Percentiles rank a stretch among this genome's conserved stretches.
Conservation (phyloP, 768 basidiomycete genomes). For the Podaxis rugospora region DNA sequence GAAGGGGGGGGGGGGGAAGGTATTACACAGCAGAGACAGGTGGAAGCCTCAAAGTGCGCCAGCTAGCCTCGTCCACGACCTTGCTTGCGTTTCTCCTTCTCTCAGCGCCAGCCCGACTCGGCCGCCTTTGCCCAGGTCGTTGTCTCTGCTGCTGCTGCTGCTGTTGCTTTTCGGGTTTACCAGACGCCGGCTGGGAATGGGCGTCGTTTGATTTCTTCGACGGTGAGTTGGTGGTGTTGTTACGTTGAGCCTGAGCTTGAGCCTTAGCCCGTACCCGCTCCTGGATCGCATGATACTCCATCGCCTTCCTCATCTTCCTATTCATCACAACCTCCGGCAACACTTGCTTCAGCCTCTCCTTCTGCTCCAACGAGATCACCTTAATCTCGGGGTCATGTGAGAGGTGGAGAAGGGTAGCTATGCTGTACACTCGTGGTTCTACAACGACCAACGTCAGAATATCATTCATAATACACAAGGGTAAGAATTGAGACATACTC, state of each 20-base stretch:
- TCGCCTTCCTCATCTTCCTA: conserved; percentile 26
- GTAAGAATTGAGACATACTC: neutral
- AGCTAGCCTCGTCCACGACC: neutral
- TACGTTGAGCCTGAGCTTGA: neutral
- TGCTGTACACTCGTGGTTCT: conserved; percentile 6
- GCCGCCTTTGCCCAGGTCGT: neutral
- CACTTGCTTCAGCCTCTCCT: conserved; percentile 6
- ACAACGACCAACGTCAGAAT: neutral
- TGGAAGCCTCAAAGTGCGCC: conserved; percentile 4
- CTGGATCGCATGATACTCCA: conserved; percentile 18
- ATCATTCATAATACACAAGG: neutral
- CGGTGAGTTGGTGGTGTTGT: neutral
- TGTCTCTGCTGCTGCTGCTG: neutral
- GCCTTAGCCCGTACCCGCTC: conserved; percentile 5
- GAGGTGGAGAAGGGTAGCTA: conserved; percentile 3
- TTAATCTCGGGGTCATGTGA: conserved; percentile 8
- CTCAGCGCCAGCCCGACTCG: neutral
- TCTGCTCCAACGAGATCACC: neutral
- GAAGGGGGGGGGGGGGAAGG: neutral
- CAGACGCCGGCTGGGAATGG: neutral
- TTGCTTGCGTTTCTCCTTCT: neutral
- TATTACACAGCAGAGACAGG: neutral
- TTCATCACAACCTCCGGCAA: conserved; percentile 27
- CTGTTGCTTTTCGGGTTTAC: neutral
- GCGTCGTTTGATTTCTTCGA: neutral